A percentile compares a stretch with the other conserved stretches of the same genome.
These are phyloP conservation scores for Otatea glauca DNA, from an alignment of 176 grass and related monocot species.

Conservation along the genomic window DNA sequence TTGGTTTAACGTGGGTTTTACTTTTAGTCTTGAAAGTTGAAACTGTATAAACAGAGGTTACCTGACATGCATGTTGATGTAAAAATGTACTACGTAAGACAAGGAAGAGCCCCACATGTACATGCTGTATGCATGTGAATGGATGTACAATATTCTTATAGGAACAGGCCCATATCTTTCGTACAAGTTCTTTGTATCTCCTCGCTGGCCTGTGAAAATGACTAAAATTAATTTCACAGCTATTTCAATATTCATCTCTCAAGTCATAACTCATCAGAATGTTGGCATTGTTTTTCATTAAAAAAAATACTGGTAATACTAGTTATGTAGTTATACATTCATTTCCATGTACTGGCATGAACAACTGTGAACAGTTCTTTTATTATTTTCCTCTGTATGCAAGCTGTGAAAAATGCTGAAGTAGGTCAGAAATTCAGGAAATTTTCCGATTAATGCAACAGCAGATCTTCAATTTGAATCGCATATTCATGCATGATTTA, in stretches of 20 bases:
- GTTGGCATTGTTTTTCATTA: not conserved
- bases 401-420: not conserved
- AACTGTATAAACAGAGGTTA: not conserved
- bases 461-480: not conserved
- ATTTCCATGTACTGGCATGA: not conserved
- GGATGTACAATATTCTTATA: not conserved
- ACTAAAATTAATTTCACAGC: not conserved
- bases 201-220: not conserved
- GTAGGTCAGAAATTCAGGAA: not conserved
- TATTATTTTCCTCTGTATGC: not conserved
- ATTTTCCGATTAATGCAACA: not conserved
- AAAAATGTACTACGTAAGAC: not conserved
- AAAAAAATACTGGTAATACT: not conserved
- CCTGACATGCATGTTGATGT: not conserved
- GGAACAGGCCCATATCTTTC: not conserved
- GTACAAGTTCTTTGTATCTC: not conserved
- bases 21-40: not conserved
- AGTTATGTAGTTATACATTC: not conserved
- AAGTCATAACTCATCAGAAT: not conserved
- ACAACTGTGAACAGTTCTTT: not conserved
- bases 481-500: not conserved
- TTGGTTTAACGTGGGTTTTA: too few relatives aligned
- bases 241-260: not conserved
- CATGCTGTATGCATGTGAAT: not conserved
- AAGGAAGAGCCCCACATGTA: not conserved